Evolutionary conservation across 192 early-diverging fungal species (phyloP).

Genomic region (Coemansia sp.): DNA sequence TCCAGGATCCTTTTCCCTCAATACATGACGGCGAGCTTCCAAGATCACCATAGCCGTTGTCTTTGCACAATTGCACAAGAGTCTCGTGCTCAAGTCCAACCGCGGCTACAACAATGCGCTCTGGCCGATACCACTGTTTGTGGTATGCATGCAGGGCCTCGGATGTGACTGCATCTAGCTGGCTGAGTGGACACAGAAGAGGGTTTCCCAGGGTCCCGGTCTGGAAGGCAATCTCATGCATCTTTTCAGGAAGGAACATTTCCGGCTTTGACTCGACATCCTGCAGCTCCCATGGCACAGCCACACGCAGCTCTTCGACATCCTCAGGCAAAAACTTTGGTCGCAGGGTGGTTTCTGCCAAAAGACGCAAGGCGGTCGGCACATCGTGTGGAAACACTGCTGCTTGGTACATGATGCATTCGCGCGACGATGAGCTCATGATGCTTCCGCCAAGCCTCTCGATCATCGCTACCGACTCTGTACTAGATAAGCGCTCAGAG

Average conservation of each 20-base stretch:
- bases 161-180: slow-evolving; percentile 67
- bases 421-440: slow-evolving; percentile 85
- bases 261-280: slow-evolving; percentile 85
- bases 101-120: slow-evolving; percentile 88
- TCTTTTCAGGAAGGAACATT: slow-evolving; percentile 80
- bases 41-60: slow-evolving; percentile 74
- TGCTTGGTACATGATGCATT: slow-evolving; percentile 95
- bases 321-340: slow-evolving; percentile 76
- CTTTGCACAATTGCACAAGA: slow-evolving; percentile 66
- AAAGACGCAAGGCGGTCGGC: slow-evolving; percentile 65
- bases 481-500: slow-evolving; percentile 68
- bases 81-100: slow-evolving; percentile 86
- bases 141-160: slow-evolving; percentile 72
- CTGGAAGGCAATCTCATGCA: slow-evolving; percentile 83
- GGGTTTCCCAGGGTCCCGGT: slow-evolving; percentile 81
- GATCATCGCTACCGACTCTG: slow-evolving; percentile 71
- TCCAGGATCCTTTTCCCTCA: neutral
- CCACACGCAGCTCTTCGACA: slow-evolving; percentile 75
- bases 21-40: slow-evolving; percentile 11
- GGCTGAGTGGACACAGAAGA: slow-evolving; percentile 69
- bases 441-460: slow-evolving; percentile 91
- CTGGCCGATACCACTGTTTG: slow-evolving; percentile 83
- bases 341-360: slow-evolving; percentile 80
- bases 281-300: slow-evolving; percentile 85
- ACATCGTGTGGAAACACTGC: slow-evolving; percentile 87